Conservation (phyloP, 2,329 filamentous ascomycete genomes). For the Penicillium decumbens region DNA sequence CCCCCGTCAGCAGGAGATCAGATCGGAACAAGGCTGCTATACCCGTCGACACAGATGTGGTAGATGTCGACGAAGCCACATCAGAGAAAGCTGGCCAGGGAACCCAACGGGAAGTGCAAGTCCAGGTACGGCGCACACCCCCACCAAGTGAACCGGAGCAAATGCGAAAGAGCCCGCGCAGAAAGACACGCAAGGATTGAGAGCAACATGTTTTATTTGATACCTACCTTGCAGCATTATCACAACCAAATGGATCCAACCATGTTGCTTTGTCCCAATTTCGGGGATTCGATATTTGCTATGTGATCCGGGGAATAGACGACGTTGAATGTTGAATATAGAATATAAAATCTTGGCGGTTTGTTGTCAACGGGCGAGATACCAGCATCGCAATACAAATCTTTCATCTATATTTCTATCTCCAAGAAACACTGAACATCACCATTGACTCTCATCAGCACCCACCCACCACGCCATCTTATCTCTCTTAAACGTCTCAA, state of each 20-base stretch:
- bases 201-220: neutral
- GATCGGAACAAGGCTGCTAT: neutral
- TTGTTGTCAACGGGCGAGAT: constrained; percentile 18
- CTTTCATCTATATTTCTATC: neutral
- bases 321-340: constrained; percentile 3
- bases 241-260: neutral
- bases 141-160: constrained; percentile 7
- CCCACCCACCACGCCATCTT: constrained; percentile 62
- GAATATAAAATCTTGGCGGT: neutral
- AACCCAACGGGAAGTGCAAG: constrained; percentile 20
- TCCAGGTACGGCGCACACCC: constrained; percentile 23
- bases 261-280: neutral
- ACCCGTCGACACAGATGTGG: neutral
- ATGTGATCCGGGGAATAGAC: neutral
- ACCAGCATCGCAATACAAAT: constrained; percentile 15
- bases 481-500: constrained; percentile 71
- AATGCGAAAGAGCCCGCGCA: constrained; percentile 5
- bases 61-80: neutral
- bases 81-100: neutral
- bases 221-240: neutral
- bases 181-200: constrained; percentile 1
- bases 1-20: neutral
- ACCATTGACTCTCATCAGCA: constrained; percentile 43
- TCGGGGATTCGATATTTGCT: neutral
- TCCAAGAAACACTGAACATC: neutral